Percentiles rank a stretch among this genome's conserved stretches.
These are phyloP conservation scores for Lichtheimia ramosa DNA, from an alignment of 371 early-diverging fungal species.

Conservation along the genomic window DNA sequence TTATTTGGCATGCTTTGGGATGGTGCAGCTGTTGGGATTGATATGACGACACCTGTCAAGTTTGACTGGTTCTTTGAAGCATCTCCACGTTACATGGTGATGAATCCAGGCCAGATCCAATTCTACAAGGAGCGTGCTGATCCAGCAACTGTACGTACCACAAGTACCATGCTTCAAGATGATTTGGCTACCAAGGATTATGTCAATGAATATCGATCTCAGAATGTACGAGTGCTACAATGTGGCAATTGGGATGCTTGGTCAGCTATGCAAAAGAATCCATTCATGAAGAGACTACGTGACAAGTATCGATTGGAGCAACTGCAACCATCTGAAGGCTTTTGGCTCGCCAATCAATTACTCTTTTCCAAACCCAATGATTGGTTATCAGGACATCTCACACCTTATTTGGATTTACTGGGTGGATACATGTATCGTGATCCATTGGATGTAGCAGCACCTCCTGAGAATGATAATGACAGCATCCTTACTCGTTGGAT, in stretches of 20 bases:
- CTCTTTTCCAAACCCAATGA: slow-evolving; percentile 30
- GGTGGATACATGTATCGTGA: slow-evolving; percentile 27
- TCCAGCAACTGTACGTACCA: slow-evolving; percentile 2
- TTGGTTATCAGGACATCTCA: slow-evolving; percentile 25
- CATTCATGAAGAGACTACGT: slow-evolving; percentile 17
- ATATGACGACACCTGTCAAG: slow-evolving; percentile 30
- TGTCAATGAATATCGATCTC: neutral
- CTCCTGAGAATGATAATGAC: neutral
- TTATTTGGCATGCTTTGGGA: slow-evolving; percentile 39
- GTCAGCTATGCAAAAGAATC: slow-evolving; percentile 14
- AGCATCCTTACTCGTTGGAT: slow-evolving; percentile 23
- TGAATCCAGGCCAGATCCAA: slow-evolving; percentile 29
- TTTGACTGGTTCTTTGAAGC: slow-evolving; percentile 41
- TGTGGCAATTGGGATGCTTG: slow-evolving; percentile 11
- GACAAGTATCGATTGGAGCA: slow-evolving; percentile 34
- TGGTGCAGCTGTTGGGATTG: slow-evolving; percentile 39
- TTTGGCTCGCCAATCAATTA: slow-evolving; percentile 34
- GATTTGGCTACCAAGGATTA: slow-evolving; percentile 16
- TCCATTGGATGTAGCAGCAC: slow-evolving; percentile 2
- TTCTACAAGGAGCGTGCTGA: slow-evolving; percentile 24
- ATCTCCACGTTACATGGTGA: slow-evolving; percentile 27
- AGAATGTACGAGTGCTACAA: slow-evolving; percentile 7
- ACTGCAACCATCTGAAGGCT: slow-evolving; percentile 33
- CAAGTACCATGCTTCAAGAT: slow-evolving; percentile 10
- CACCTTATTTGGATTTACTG: slow-evolving; percentile 33